A percentile compares a stretch with the other conserved stretches of the same genome.
Conservation (phyloP, 139 green algal species). For the Nannochloris sp. region DNA sequence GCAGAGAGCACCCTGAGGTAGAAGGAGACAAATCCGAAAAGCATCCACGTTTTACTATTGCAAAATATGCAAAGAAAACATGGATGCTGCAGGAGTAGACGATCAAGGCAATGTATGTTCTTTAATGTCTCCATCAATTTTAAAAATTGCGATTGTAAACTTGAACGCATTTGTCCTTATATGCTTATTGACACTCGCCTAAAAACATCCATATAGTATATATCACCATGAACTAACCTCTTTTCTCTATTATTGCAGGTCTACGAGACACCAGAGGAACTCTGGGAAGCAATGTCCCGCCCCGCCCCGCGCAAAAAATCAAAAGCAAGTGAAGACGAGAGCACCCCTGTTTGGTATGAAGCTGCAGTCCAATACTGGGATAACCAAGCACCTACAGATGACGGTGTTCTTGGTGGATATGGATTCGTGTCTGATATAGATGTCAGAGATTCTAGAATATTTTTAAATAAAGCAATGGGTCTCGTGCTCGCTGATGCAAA, state of each 20-base stretch:
- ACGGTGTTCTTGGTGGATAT: conserved; percentile 82
- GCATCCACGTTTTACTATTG: too few species aligned
- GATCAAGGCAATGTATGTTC: conserved; percentile 7
- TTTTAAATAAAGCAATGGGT: conserved; percentile 54
- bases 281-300: conserved; percentile 48
- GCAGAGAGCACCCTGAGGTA: too few species aligned
- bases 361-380: conserved; percentile 48
- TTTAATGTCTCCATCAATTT: neutral
- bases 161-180: too few species aligned
- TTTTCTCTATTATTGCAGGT: conserved; percentile 22
- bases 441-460: conserved; percentile 58
- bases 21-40: too few species aligned
- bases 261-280: conserved; percentile 42
- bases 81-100: conserved; percentile 17
- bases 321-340: conserved; percentile 8
- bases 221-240: neutral
- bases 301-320: conserved; percentile 48
- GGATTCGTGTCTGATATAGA: conserved; percentile 70
- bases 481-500: conserved; percentile 40
- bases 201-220: too few species aligned
- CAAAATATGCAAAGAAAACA: neutral
- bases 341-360: neutral
- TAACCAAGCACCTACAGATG: conserved; percentile 48
- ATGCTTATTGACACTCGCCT: too few species aligned
- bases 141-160: too few species aligned